Base-by-base conservation (phyloP, 2,329 filamentous ascomycete species). In the Sphaceloma murrayae region DNA sequence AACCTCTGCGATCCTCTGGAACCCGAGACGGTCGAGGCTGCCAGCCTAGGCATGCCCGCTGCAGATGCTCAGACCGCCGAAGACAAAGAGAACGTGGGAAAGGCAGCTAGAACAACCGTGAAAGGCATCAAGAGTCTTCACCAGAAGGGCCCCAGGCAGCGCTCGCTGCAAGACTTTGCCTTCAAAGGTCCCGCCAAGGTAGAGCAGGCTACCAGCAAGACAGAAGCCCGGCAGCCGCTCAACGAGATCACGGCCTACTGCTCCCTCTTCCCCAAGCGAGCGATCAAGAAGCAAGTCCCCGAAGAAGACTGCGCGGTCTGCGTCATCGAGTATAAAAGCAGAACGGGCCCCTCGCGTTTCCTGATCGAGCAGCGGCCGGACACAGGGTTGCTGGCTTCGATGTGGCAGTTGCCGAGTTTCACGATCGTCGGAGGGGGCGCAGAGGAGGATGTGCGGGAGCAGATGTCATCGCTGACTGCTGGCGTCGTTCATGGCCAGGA, bases 351-450 rank as follows among this genome's bases (percentile, higher is more conserved):
- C 8, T 16, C n/a, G n/a, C n/a, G 19, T 13, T 40, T 17, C 14
- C 36, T 40, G 16, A 19, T 40, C 24, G 19, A 40, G 16, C 36
- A 40, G 24, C 21, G 36, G 5, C 36, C 36, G 14, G 36, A 40
- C 4, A 40, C 22, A 13, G 36, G 36, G 1, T 26, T 40, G 24
- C 19, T 40, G 24, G 36, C 36, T 10, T 26, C 19, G 22, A 40
- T 40, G 36, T 40, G 36, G 36, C 19, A 40, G 36, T 40, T 40
- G 10, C 24, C 36, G 14, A 26, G 19, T 11, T 40, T 40, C 36
- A 40, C 36, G 7, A 16, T 40, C 36, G 6, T 16, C 3, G n/a
- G 9, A 2, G 22, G 18, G 13, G 17, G 27, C 8, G 36, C 5
- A 2, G 36, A 30, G 16, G 36, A 40, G 2, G 36, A 19, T 2